Evolutionary conservation across 495 filamentous ascomycete genomes (phyloP).

Genomic region (Talaromyces stipitatus): DNA sequence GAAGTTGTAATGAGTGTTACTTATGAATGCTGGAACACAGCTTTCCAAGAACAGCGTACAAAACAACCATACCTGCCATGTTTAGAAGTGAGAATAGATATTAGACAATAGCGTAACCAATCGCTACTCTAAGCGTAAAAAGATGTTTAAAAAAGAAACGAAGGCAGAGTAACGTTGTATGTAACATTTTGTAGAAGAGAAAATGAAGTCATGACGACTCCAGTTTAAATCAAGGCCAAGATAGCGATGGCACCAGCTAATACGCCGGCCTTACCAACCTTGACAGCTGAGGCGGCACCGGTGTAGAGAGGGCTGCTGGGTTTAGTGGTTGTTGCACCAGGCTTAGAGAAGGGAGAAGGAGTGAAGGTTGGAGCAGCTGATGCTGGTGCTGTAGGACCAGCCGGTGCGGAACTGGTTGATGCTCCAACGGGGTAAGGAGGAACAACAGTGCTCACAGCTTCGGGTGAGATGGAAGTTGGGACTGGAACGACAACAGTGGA

Average conservation of each 20-base stretch:
- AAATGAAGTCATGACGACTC: neutral
- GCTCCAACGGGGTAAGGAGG: neutral
- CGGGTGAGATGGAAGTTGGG: neutral
- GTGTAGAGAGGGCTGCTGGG: neutral
- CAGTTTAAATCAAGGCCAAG: neutral
- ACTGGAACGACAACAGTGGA: neutral
- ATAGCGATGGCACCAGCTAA: neutral
- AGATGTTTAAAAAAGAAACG: neutral
- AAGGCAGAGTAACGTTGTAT: neutral
- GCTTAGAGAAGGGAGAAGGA: slow-evolving; percentile 1
- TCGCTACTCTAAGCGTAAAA: neutral
- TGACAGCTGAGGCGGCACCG: slow-evolving; percentile 2
- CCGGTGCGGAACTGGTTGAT: neutral
- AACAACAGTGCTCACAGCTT: neutral
- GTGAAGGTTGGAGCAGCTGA: neutral
- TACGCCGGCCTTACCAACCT: neutral
- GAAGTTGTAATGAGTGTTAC: neutral
- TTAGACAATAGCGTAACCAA: slow-evolving; percentile 5
- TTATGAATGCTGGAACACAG: no score
- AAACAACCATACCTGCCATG: neutral
- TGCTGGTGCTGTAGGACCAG: neutral
- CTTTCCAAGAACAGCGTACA: no score
- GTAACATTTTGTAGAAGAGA: neutral
- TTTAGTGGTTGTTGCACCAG: neutral
- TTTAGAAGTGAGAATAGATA: neutral